A percentile compares a stretch with the other conserved stretches of the same genome.
phyloP scores from a whole-genome alignment of 495 filamentous ascomycete genomes.

The Bacidia rubella region DNA sequence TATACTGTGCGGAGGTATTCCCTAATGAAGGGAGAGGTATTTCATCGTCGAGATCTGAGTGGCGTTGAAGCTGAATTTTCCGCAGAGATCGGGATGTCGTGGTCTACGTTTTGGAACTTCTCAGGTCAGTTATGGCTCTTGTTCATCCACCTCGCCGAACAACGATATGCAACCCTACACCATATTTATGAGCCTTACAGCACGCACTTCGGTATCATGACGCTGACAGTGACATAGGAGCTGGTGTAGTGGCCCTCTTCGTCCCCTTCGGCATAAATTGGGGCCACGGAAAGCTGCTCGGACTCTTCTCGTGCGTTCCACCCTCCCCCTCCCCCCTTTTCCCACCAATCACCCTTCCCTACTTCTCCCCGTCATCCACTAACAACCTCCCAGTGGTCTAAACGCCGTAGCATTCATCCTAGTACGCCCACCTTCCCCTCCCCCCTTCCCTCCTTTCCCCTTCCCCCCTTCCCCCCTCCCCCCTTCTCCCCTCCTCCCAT shows the following conservation, averaged over 20 bases:
- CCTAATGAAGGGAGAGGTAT: neutral
- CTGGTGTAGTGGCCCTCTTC: neutral
- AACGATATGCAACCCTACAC: too few relatives aligned
- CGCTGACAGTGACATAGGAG: too few relatives aligned
- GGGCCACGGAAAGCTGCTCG: slow-evolving; percentile 1
- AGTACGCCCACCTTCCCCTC: neutral
- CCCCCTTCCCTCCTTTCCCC: neutral
- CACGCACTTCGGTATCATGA: too few relatives aligned
- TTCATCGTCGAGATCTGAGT: too few relatives aligned
- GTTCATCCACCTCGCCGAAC: neutral
- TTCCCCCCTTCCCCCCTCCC: neutral
- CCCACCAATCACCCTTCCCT: neutral
- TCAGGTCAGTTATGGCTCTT: neutral
- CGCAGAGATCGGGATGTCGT: neutral
- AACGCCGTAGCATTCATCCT: neutral
- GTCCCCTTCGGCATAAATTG: slow-evolving; percentile 2
- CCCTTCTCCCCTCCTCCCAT: neutral
- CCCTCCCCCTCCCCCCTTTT: neutral
- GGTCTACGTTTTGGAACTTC: slow-evolving; percentile 5
- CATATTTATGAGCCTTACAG: too few relatives aligned
- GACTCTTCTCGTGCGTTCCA: neutral
- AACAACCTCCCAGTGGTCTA: neutral
- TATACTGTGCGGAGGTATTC: neutral
- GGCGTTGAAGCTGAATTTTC: too few relatives aligned
- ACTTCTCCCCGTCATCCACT: neutral